Evolutionary conservation across 495 filamentous ascomycete genomes (phyloP), one percentile per base, ranked within the genome.

Genomic region (Aspergillus wentii): DNA sequence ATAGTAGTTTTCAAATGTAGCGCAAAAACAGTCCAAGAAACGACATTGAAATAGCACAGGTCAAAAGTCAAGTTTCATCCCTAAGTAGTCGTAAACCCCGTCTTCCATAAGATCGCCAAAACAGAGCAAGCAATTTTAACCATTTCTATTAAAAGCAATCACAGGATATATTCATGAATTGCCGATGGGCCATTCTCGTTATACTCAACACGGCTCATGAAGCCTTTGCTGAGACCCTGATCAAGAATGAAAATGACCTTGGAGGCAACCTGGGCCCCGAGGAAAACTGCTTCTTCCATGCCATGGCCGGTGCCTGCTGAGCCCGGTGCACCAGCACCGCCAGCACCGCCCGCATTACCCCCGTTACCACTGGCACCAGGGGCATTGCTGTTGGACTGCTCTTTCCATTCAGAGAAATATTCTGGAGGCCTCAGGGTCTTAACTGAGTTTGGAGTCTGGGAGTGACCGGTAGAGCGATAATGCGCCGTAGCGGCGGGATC

Each of bases 391-490:
- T 60, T 58, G 29, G 82, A 83, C 13, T 79, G 75, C 51, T 95
- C 90, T 44, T 88, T 88, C 88, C 88, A 97, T 55, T 96, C 92
- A 8, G 86, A 76, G 51, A 96, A 86, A 55, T 97, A 97, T 31
- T 88, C 82, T 2, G 92, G 89, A 40, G 83, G 72, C 43, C 79
- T 80, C 8, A 85, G 72, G 16, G 80, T 63, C 64, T 88, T 91
- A 60, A 96, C 88, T 17, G 72, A 83, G 8, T 82, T 92, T 0
- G 94, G 92, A 13, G 88, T 94, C 61, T 97, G 92, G 17, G 82
- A 83, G 53, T 95, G 88, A 4, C 75, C 75, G 16, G 80, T 84
- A 52, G 92, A 87, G 28, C 79, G 74, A 46, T 75, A 63, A 34
- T 66, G 52, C 13, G 52, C 53, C 4, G 38, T 17, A 23, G 49